These are phyloP conservation scores for Candida sakaeoensis DNA, from an alignment of 805 yeast genomes.

Conservation along the genomic window DNA sequence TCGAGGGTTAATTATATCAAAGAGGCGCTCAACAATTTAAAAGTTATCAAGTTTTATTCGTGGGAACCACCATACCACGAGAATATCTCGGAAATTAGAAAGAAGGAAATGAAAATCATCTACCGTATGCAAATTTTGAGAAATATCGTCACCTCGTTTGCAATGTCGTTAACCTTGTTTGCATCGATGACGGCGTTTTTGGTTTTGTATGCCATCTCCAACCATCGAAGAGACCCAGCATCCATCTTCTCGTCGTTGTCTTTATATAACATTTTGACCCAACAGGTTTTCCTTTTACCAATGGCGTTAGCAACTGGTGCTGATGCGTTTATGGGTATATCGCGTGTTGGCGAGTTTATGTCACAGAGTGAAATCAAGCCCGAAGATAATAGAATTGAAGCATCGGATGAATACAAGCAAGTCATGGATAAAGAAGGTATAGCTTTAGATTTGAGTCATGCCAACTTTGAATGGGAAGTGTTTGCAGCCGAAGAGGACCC, in stretches of 20 bases:
- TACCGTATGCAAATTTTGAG: slow-evolving; percentile 62
- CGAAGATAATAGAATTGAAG: slow-evolving; percentile 25
- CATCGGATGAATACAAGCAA: slow-evolving; percentile 18
- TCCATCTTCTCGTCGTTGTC: slow-evolving; percentile 68
- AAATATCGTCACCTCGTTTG: slow-evolving; percentile 58
- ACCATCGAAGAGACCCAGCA: slow-evolving; percentile 47
- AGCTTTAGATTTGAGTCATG: slow-evolving; percentile 21
- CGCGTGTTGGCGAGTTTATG: slow-evolving; percentile 53
- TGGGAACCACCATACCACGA: slow-evolving; percentile 83
- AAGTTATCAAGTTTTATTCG: slow-evolving; percentile 80
- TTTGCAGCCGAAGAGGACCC: slow-evolving; percentile 19
- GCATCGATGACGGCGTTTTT: slow-evolving; percentile 60
- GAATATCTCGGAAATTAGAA: slow-evolving; percentile 53
- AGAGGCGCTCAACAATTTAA: slow-evolving; percentile 75
- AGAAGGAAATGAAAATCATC: slow-evolving; percentile 57
- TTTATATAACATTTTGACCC: slow-evolving; percentile 57
- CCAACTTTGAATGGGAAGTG: slow-evolving; percentile 29
- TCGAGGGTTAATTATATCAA: slow-evolving; percentile 69
- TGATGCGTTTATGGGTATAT: slow-evolving; percentile 62
- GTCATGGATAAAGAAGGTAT: slow-evolving; percentile 22
- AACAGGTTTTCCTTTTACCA: slow-evolving; percentile 67
- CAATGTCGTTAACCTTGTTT: slow-evolving; percentile 63
- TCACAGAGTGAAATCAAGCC: slow-evolving; percentile 41
- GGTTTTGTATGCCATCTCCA: slow-evolving; percentile 31
- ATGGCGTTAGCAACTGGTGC: slow-evolving; percentile 64